Evolutionary conservation across 176 grass and related monocot genomes (phyloP).

Genomic region (Guadua angustifolia): DNA sequence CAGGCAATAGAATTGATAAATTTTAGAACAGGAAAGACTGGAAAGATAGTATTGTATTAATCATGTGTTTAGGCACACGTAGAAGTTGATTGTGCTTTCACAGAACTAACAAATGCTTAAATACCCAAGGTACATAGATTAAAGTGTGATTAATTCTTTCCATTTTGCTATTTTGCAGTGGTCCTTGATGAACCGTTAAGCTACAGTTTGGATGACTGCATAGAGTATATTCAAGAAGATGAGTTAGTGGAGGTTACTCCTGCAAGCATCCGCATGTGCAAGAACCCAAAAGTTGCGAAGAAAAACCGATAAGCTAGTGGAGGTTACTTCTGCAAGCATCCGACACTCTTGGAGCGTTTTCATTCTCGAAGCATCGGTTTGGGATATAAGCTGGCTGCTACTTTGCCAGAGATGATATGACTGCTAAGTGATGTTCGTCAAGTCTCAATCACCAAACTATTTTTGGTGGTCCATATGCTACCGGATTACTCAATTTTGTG

Average conservation of each 20-base stretch:
- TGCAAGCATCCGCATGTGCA: conserved; percentile 76
- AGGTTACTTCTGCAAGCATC: neutral
- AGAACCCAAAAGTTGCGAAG: conserved; percentile 84
- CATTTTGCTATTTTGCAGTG: conserved; percentile 61
- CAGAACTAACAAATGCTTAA: neutral
- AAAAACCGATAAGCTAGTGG: conserved; percentile 30
- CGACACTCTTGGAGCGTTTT: neutral
- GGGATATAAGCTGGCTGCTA: conserved; percentile 5
- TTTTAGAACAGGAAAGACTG: conserved; percentile 1
- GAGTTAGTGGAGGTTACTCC: conserved; percentile 94
- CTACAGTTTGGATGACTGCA: conserved; percentile 98
- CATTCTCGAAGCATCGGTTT: neutral
- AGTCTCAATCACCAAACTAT: neutral
- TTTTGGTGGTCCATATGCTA: conserved; percentile 18
- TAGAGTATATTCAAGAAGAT: conserved; percentile 97
- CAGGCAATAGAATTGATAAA: conserved; percentile 5
- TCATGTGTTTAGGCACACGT: neutral
- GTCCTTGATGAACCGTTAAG: conserved; percentile 82
- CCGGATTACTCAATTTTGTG: conserved; percentile 29
- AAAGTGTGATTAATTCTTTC: conserved; percentile 21
- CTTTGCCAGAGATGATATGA: neutral
- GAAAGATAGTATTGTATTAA: neutral
- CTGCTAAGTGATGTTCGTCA: neutral
- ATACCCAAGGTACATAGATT: neutral
- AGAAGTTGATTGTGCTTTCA: neutral